Conservation (phyloP, 73 alveolate genomes). For the Blepharisma japonicum region DNA sequence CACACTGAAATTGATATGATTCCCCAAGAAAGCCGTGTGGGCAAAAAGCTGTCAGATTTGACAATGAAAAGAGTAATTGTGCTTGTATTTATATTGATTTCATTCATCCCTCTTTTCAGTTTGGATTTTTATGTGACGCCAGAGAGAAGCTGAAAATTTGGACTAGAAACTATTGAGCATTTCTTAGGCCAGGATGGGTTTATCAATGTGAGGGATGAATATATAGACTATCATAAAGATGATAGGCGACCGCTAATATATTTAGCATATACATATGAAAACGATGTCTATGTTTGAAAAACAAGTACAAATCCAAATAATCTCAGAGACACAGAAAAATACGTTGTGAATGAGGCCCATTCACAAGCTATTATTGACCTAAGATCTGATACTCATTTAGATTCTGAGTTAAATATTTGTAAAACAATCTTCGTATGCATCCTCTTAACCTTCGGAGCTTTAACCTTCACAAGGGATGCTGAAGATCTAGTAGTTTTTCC, state of each 20-base stretch:
- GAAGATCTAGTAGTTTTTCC: slow-evolving; percentile 61
- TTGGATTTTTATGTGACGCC: neutral
- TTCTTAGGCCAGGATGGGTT: slow-evolving; percentile 11
- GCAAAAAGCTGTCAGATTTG: slow-evolving; percentile 52
- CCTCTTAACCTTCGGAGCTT: slow-evolving; percentile 57
- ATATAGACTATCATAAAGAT: slow-evolving; percentile 8
- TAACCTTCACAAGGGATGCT: slow-evolving; percentile 65
- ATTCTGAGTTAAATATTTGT: slow-evolving; percentile 32
- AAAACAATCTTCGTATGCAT: slow-evolving; percentile 61
- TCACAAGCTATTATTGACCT: slow-evolving; percentile 12
- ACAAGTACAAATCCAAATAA: slow-evolving; percentile 1
- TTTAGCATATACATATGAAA: neutral
- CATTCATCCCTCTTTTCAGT: slow-evolving; percentile 48
- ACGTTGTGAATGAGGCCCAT: neutral
- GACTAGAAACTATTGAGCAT: neutral
- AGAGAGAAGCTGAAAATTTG: neutral
- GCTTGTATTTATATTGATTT: slow-evolving; percentile 44
- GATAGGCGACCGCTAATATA: neutral
- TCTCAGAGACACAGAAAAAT: slow-evolving; percentile 15
- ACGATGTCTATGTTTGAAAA: slow-evolving; percentile 1
- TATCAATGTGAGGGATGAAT: slow-evolving; percentile 1
- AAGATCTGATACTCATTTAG: slow-evolving; percentile 25
- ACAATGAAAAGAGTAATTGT: slow-evolving; percentile 61
- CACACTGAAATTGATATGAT: slow-evolving; percentile 27
- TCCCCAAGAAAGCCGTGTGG: slow-evolving; percentile 56